A percentile compares a stretch with the other conserved stretches of the same genome.
Evolutionary conservation across 257 asterid species (phyloP).

Genomic region (Capsicum rhomboideum): DNA sequence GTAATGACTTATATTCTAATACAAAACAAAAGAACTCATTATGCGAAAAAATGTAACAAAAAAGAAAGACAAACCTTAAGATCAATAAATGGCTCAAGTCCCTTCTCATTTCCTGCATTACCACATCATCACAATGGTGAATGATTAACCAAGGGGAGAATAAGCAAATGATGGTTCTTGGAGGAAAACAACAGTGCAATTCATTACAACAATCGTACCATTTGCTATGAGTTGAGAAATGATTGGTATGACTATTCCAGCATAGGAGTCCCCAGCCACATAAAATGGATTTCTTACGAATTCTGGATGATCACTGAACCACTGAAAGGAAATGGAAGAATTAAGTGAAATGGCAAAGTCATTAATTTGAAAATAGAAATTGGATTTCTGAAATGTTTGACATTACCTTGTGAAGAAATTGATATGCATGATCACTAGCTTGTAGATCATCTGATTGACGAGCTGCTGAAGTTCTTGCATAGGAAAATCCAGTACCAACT

Average conservation of each 20-base stretch:
- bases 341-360: background rate
- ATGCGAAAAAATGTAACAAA: background rate
- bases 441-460: background rate
- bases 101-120: slow-evolving; percentile 17
- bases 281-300: slow-evolving; percentile 7
- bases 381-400: background rate
- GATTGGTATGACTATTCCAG: slow-evolving; percentile 13
- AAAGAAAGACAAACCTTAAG: slow-evolving; percentile 7
- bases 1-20: background rate
- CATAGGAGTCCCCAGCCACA: slow-evolving; percentile 11
- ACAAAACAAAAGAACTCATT: background rate
- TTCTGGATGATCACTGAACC: slow-evolving; percentile 13
- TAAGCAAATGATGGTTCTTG: background rate
- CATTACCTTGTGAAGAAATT: slow-evolving; percentile 10
- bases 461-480: slow-evolving; percentile 12
- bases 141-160: background rate
- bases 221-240: slow-evolving; percentile 9
- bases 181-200: background rate
- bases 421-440: slow-evolving; percentile 4
- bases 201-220: background rate
- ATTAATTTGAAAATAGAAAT: background rate
- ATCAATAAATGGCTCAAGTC: slow-evolving; percentile 3
- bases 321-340: background rate
- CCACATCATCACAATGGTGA: background rate
- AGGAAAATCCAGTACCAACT: slow-evolving; percentile 6